Conservation (phyloP, 2,329 filamentous ascomycete species). For the Xylaria digitata region DNA sequence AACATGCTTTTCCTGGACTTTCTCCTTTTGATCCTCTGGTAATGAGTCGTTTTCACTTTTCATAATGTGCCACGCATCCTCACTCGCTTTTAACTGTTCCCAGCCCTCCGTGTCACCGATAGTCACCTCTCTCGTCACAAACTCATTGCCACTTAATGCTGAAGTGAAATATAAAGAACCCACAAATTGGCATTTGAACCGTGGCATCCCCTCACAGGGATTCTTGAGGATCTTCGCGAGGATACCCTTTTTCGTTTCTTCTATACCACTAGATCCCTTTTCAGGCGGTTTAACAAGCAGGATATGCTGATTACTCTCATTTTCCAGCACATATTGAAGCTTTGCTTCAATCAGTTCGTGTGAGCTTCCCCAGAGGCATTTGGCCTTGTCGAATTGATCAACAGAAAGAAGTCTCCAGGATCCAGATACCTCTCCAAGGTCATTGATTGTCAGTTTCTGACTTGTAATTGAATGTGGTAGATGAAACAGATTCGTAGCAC, state of each 20-base stretch:
- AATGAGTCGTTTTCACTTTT: background rate
- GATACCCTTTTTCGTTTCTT: constrained; percentile 9
- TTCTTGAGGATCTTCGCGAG: constrained; percentile 8
- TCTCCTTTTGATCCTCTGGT: background rate
- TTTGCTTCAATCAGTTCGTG: constrained; percentile 8
- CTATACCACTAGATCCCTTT: background rate
- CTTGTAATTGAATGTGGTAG: background rate
- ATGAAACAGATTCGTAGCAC: constrained; percentile 8
- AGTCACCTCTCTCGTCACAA: background rate
- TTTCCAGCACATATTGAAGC: constrained; percentile 15
- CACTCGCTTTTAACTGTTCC: background rate
- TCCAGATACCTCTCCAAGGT: constrained; percentile 13
- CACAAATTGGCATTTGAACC: constrained; percentile 14
- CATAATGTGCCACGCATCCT: constrained; percentile 2
- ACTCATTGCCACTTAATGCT: background rate
- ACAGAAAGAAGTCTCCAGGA: background rate
- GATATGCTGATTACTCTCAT: background rate
- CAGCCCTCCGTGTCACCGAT: constrained; percentile 11
- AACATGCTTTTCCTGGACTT: background rate
- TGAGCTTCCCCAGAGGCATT: background rate
- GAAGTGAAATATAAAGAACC: constrained; percentile 15
- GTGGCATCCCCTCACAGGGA: background rate
- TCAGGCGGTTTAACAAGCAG: background rate
- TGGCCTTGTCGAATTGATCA: background rate
- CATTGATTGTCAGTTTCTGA: background rate